Percentiles rank a stretch among this genome's conserved stretches.
Evolutionary conservation across 2,329 filamentous ascomycete genomes (phyloP).

Genomic region (Chalaropsis thielavioides): DNA sequence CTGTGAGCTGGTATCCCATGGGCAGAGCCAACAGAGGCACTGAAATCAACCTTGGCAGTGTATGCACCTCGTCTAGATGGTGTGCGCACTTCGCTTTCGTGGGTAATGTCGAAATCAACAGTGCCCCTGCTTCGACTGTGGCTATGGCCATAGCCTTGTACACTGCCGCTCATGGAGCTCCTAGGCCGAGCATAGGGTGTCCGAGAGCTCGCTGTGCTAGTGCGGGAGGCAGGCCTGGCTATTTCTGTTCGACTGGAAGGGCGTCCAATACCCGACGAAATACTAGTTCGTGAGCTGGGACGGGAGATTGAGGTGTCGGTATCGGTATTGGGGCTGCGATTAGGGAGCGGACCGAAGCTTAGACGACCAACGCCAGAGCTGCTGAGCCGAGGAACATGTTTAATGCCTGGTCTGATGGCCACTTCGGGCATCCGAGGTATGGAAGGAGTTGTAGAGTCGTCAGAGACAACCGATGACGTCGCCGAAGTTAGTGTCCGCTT

Average conservation of each 20-base stretch:
- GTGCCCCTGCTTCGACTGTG: conserved; percentile 37
- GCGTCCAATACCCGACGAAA: conserved; percentile 36
- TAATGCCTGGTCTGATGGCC: conserved; percentile 26
- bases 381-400: conserved; percentile 44
- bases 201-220: conserved; percentile 41
- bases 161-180: conserved; percentile 53
- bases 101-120: conserved; percentile 33
- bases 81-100: conserved; percentile 32
- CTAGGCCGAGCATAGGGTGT: conserved; percentile 52
- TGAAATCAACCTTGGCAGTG: conserved; percentile 32
- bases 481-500: conserved; percentile 50
- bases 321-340: conserved; percentile 35
- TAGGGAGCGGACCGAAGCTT: conserved; percentile 48
- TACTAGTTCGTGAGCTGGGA: conserved; percentile 59
- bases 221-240: conserved; percentile 49
- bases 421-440: conserved; percentile 24
- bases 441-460: conserved; percentile 34
- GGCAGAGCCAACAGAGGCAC: conserved; percentile 19
- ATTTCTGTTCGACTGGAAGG: conserved; percentile 41
- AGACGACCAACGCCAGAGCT: conserved; percentile 48
- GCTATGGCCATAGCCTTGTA: conserved; percentile 34
- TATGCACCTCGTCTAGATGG: conserved; percentile 42
- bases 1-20: conserved; percentile 30
- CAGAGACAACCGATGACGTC: conserved; percentile 33
- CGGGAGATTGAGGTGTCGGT: conserved; percentile 37